Evolutionary conservation across 2,329 filamentous ascomycete genomes (phyloP).

Genomic region (Exutisphaerella laricina): DNA sequence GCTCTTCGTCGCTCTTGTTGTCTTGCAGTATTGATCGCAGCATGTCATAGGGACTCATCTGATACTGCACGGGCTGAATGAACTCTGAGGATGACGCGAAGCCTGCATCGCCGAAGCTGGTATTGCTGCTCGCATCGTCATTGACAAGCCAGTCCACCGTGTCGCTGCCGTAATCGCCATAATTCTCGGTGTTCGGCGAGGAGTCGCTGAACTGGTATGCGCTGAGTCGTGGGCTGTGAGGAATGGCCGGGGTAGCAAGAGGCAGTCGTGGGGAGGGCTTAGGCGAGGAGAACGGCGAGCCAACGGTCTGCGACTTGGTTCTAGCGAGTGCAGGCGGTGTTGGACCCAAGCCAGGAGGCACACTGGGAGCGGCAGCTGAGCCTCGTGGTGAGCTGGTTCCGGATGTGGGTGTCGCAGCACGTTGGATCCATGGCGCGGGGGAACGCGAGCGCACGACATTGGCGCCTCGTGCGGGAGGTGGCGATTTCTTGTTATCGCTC

Average conservation of each 20-base stretch:
- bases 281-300: slow-evolving; percentile 86
- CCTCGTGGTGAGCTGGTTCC: slow-evolving; percentile 77
- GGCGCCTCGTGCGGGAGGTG: slow-evolving; percentile 72
- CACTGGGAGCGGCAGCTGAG: slow-evolving; percentile 69
- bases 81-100: slow-evolving; percentile 79
- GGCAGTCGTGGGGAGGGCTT: slow-evolving; percentile 87
- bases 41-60: slow-evolving; percentile 99
- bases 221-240: slow-evolving; percentile 88
- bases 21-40: slow-evolving; percentile 89
- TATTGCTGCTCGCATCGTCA: slow-evolving; percentile 72
- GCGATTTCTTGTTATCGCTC: slow-evolving; percentile 58
- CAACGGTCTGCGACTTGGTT: slow-evolving; percentile 63
- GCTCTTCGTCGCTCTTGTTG: slow-evolving; percentile 84
- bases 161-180: slow-evolving; percentile 85
- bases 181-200: slow-evolving; percentile 74
- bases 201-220: slow-evolving; percentile 92
- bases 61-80: slow-evolving; percentile 60
- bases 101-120: slow-evolving; percentile 68
- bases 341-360: slow-evolving; percentile 69
- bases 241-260: slow-evolving; percentile 82
- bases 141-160: slow-evolving; percentile 95
- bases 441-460: slow-evolving; percentile 85
- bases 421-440: slow-evolving; percentile 79
- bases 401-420: slow-evolving; percentile 70
- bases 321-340: slow-evolving; percentile 71